Percentiles rank a stretch among this genome's conserved stretches.
Conservation (phyloP, 2,329 filamentous ascomycete genomes). For the Daldinia eschscholtzii region DNA sequence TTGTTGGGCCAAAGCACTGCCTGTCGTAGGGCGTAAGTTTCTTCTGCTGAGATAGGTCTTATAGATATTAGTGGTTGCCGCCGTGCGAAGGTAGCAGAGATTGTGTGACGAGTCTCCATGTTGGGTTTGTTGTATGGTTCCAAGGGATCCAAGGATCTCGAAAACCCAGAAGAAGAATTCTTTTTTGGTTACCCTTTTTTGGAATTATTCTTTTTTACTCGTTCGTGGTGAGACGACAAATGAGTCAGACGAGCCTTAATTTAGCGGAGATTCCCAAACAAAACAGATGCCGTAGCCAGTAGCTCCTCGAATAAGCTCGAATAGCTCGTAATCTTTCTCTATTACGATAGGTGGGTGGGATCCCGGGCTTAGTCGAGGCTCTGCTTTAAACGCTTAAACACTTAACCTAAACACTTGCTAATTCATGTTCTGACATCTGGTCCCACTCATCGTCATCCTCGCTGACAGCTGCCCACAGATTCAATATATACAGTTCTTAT, state of each 20-base stretch:
- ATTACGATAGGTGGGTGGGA: not conserved
- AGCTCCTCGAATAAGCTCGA: not conserved
- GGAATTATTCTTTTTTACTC: constrained; percentile 1
- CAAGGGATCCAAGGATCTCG: constrained; percentile 2
- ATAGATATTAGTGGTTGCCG: constrained; percentile 30
- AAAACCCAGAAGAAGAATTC: constrained; percentile 3
- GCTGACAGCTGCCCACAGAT: constrained; percentile 34
- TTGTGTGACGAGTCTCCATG: constrained; percentile 33
- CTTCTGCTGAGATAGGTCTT: constrained; percentile 38
- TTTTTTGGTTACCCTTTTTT: not conserved
- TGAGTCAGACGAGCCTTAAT: constrained; percentile 25
- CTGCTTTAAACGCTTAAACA: not conserved
- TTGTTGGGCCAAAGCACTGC: constrained; percentile 46
- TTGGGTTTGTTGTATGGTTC: constrained; percentile 38
- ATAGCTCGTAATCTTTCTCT: not conserved
- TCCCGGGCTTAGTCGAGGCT: constrained; percentile 18
- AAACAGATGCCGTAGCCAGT: not conserved
- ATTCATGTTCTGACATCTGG: constrained; percentile 36
- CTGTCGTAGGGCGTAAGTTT: constrained; percentile 45
- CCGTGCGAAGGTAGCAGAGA: constrained; percentile 9
- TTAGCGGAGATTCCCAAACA: constrained; percentile 6
- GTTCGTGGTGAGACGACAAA: constrained; percentile 11
- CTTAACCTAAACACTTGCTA: constrained; percentile 30
- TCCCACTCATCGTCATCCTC: constrained; percentile 22
- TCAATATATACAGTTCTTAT: constrained; percentile 22